Conservation (phyloP, 805 yeast genomes). For the Lachancea sp. region DNA sequence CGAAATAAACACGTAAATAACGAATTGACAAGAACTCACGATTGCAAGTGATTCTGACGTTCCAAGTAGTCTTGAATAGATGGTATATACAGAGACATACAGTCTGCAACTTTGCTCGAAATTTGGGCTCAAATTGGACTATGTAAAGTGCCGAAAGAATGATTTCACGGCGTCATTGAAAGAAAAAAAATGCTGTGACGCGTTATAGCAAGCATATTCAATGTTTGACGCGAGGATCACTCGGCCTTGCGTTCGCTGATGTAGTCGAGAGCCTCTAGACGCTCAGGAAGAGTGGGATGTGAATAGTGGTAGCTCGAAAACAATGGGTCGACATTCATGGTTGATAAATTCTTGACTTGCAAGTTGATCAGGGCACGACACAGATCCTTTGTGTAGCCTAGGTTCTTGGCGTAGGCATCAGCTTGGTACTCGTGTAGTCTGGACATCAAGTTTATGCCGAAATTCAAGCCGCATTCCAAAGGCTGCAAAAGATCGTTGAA, state of each 20-base stretch:
- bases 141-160: no score
- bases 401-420: slow-evolving; percentile 71
- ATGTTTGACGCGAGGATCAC: no score
- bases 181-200: no score
- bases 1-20: no score
- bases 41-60: no score
- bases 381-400: slow-evolving; percentile 66
- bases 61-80: no score
- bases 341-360: slow-evolving; percentile 72
- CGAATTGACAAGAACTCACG: no score
- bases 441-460: slow-evolving; percentile 60
- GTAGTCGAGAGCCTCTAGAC: slow-evolving; percentile 66
- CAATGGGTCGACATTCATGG: slow-evolving; percentile 85
- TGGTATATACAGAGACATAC: no score
- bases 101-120: no score
- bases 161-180: no score
- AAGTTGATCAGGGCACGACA: slow-evolving; percentile 67
- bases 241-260: slow-evolving; percentile 29
- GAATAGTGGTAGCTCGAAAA: slow-evolving; percentile 84
- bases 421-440: slow-evolving; percentile 94
- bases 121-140: no score
- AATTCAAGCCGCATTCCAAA: slow-evolving; percentile 59
- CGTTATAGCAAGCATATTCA: no score
- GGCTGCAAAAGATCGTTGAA: slow-evolving; percentile 79
- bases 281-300: slow-evolving; percentile 88